phyloP scores from a whole-genome alignment of 805 yeast species.

The Ogataea dorogensis region DNA sequence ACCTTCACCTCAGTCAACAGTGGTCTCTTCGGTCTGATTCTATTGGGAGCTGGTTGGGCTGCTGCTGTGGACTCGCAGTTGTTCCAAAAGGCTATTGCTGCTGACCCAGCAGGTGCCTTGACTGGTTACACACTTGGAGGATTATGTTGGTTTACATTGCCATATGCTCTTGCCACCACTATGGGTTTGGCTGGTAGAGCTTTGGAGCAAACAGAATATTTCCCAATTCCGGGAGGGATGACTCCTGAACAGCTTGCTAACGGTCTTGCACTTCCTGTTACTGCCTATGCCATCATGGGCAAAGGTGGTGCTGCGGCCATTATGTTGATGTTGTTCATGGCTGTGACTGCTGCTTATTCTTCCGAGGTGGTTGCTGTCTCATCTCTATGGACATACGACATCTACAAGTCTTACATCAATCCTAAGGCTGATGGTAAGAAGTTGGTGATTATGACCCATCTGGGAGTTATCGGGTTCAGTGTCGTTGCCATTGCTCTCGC shows the following conservation, averaged over 20 bases:
- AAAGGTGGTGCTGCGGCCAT: constrained; percentile 50
- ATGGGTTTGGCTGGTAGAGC: constrained; percentile 43
- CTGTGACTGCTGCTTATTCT: constrained; percentile 55
- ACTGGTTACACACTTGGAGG: constrained; percentile 48
- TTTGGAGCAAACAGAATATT: constrained; percentile 24
- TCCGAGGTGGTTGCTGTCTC: constrained; percentile 55
- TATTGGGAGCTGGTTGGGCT: constrained; percentile 39
- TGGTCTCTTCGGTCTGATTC: constrained; percentile 29
- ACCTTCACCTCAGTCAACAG: constrained; percentile 31
- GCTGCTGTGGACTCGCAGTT: constrained; percentile 34
- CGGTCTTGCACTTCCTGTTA: constrained; percentile 51
- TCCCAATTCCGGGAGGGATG: constrained; percentile 31
- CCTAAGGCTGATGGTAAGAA: constrained; percentile 50
- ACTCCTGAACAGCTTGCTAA: constrained; percentile 42
- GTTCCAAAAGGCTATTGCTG: constrained; percentile 43
- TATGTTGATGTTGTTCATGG: constrained; percentile 49
- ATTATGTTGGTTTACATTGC: constrained; percentile 44
- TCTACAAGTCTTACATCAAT: constrained; percentile 48
- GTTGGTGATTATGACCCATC: constrained; percentile 45
- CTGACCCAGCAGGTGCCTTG: constrained; percentile 39
- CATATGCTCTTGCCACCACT: constrained; percentile 35
- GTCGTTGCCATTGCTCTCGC: constrained; percentile 47
- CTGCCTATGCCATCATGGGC: constrained; percentile 50
- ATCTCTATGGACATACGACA: constrained; percentile 48
- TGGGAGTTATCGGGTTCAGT: constrained; percentile 43